Evolutionary conservation across 148 eudicot species (phyloP).

Genomic region (Cornus florida): DNA sequence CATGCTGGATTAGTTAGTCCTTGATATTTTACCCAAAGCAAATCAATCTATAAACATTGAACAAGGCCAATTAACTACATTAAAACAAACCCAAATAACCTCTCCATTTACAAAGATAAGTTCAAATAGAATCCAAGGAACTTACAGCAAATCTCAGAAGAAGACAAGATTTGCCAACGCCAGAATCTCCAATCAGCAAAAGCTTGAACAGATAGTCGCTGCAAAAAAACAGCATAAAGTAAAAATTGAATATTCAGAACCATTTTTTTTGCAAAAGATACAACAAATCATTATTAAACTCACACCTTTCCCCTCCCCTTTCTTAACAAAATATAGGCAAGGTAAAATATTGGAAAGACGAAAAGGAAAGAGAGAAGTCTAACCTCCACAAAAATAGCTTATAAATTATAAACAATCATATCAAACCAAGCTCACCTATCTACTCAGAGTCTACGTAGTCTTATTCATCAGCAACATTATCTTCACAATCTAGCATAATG

Average conservation of each 20-base stretch:
- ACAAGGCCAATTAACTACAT: not conserved
- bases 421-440: not conserved
- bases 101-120: not conserved
- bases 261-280: not conserved
- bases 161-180: slow-evolving; percentile 33
- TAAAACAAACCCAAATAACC: not conserved
- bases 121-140: not conserved
- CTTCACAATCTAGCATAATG: no score
- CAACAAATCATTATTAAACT: not conserved
- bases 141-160: slow-evolving; percentile 31
- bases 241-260: not conserved
- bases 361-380: no score
- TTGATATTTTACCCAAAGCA: not conserved
- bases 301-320: not conserved
- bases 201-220: slow-evolving; percentile 35
- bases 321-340: not conserved
- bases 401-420: not conserved
- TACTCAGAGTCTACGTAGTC: not conserved
- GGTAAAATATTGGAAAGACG: not conserved
- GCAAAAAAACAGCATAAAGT: slow-evolving; percentile 6
- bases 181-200: slow-evolving; percentile 34
- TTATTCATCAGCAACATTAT: no score
- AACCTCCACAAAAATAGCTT: not conserved
- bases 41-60: not conserved
- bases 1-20: not conserved